Evolutionary conservation across 2,329 filamentous ascomycete species (phyloP).

Genomic region (Aspergillus texensis): DNA sequence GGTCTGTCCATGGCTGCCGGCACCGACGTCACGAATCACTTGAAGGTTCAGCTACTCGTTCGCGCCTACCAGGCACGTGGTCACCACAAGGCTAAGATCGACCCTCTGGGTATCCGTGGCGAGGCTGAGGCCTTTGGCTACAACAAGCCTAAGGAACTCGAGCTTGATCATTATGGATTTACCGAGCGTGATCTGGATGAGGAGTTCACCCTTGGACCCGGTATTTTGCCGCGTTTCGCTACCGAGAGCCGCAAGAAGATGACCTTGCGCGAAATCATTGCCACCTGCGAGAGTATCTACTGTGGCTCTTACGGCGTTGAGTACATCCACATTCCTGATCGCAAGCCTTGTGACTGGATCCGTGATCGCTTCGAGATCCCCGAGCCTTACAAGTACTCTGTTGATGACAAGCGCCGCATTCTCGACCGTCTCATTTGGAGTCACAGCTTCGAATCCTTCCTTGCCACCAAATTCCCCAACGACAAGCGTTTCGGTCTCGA

Average conservation of each 20-base stretch:
- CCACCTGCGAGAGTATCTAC: conserved; percentile 91
- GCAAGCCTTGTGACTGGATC: conserved; percentile 98
- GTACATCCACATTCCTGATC: conserved; percentile 98
- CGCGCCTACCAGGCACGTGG: conserved; percentile 97
- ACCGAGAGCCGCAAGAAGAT: conserved; percentile 89
- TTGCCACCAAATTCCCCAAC: conserved; percentile 97
- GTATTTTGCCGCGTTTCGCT: conserved; percentile 93
- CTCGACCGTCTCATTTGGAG: conserved; percentile 98
- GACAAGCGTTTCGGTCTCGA: conserved; percentile 99
- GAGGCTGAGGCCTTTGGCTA: conserved; percentile 83
- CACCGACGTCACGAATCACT: conserved; percentile 87
- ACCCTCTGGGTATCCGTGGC: conserved; percentile 90
- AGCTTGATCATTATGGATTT: conserved; percentile 92
- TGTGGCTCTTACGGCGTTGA: conserved; percentile 97
- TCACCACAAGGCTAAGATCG: conserved; percentile 97
- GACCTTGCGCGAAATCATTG: conserved; percentile 92
- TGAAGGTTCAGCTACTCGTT: conserved; percentile 96
- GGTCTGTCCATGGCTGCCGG: conserved; percentile 68
- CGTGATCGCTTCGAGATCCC: conserved; percentile 93
- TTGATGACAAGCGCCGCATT: conserved; percentile 97
- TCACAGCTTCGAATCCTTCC: conserved; percentile 93
- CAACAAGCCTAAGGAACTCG: conserved; percentile 86
- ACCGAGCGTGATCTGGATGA: conserved; percentile 90
- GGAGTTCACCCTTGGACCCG: conserved; percentile 88
- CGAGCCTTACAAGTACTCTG: conserved; percentile 92